A percentile compares a stretch with the other conserved stretches of the same genome.
Conservation (phyloP, 768 basidiomycete genomes). For the Lactarius vividus region DNA sequence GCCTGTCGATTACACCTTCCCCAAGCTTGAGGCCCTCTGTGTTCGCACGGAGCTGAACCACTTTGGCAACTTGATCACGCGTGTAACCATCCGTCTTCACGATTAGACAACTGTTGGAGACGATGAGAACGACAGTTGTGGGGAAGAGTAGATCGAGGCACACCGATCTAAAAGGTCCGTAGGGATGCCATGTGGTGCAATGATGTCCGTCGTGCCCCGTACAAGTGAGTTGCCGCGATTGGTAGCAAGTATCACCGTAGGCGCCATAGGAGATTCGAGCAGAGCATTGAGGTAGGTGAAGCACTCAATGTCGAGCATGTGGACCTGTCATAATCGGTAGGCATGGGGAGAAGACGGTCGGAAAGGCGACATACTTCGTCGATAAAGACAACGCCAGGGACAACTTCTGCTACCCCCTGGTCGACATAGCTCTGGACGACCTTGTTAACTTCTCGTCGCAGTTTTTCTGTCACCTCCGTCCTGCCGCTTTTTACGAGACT, state of each 20-base stretch:
- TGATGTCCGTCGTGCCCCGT: conserved; percentile 88
- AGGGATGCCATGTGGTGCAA: conserved; percentile 91
- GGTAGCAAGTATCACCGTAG: conserved; percentile 95
- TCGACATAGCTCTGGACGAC: conserved; percentile 97
- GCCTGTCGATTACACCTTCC: conserved; percentile 69
- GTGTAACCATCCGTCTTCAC: conserved; percentile 87
- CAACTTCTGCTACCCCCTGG: conserved; percentile 96
- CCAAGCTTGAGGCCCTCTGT: conserved; percentile 82
- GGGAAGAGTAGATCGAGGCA: conserved; percentile 26
- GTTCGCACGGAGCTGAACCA: conserved; percentile 81
- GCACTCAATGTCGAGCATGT: conserved; percentile 99
- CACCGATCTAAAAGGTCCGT: conserved; percentile 92
- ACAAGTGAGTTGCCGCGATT: conserved; percentile 93
- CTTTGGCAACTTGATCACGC: conserved; percentile 80
- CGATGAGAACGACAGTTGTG: background rate
- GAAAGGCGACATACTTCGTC: conserved; percentile 71
- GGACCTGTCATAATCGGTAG: conserved; percentile 57
- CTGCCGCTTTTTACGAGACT: conserved; percentile 86
- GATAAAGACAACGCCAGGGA: conserved; percentile 97
- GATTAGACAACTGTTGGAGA: conserved; percentile 76
- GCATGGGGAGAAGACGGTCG: conserved; percentile 5
- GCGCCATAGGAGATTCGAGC: conserved; percentile 94
- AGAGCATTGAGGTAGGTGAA: conserved; percentile 98
- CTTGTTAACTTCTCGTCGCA: conserved; percentile 93
- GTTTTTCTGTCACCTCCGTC: conserved; percentile 96